These are phyloP conservation scores for Diplodia mutila DNA, from an alignment of 2,329 filamentous ascomycete genomes.

Conservation along the genomic window DNA sequence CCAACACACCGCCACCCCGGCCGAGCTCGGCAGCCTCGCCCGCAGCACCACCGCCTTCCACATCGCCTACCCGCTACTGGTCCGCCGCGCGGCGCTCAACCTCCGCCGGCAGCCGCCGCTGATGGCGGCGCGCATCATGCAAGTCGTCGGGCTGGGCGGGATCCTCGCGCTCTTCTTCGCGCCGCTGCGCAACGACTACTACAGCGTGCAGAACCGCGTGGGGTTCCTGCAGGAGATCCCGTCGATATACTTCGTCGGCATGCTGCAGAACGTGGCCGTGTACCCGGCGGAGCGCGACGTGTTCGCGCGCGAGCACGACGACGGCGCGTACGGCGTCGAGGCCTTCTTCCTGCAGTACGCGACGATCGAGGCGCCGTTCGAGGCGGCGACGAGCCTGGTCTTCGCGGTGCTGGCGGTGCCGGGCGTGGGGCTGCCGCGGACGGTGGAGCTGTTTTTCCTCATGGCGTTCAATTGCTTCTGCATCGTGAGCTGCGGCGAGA, in stretches of 20 bases:
- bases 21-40: slow-evolving; percentile 70
- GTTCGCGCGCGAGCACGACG: slow-evolving; percentile 76
- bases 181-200: slow-evolving; percentile 70
- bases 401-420: slow-evolving; percentile 68
- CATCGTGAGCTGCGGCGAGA: slow-evolving; percentile 75
- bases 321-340: slow-evolving; percentile 71
- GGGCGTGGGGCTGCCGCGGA: slow-evolving; percentile 67
- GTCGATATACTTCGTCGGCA: slow-evolving; percentile 74
- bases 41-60: slow-evolving; percentile 65
- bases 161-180: slow-evolving; percentile 61
- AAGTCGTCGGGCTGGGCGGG: slow-evolving; percentile 43
- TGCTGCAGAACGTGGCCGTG: slow-evolving; percentile 77
- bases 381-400: slow-evolving; percentile 66
- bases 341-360: slow-evolving; percentile 74
- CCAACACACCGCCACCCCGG: slow-evolving; percentile 56
- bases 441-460: slow-evolving; percentile 68
- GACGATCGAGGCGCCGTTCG: slow-evolving; percentile 71
- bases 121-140: slow-evolving; percentile 42
- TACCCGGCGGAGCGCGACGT: slow-evolving; percentile 75
- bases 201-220: slow-evolving; percentile 71
- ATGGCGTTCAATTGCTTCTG: slow-evolving; percentile 71
- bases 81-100: slow-evolving; percentile 70
- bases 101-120: slow-evolving; percentile 45
- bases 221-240: slow-evolving; percentile 74
- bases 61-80: slow-evolving; percentile 67